These are phyloP conservation scores for Aspergillus jensenii DNA, from an alignment of 2,329 filamentous ascomycete genomes.

Conservation along the genomic window DNA sequence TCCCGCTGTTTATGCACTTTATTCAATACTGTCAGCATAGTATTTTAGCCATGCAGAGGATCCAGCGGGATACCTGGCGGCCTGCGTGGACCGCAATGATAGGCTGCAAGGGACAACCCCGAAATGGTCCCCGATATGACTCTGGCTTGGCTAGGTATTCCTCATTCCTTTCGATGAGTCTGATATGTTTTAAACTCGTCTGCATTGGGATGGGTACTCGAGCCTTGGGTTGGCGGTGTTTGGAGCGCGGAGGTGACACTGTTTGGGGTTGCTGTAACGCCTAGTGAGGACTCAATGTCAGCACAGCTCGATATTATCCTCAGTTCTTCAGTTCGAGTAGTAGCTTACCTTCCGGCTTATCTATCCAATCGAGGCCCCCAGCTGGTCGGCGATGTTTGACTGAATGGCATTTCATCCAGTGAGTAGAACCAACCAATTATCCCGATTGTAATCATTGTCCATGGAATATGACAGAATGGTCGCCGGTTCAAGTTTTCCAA, in stretches of 20 bases:
- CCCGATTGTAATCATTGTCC: too few relatives aligned
- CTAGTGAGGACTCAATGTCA: neutral
- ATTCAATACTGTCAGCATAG: neutral
- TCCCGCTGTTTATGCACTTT: too few relatives aligned
- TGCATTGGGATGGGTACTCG: neutral
- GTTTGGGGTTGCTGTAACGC: neutral
- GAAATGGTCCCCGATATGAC: conserved; percentile 12
- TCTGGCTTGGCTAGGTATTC: neutral
- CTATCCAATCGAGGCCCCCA: too few relatives aligned
- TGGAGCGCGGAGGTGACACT: neutral
- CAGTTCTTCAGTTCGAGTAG: too few relatives aligned
- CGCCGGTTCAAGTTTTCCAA: too few relatives aligned
- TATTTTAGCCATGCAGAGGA: neutral
- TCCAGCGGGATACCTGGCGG: neutral
- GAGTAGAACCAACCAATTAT: too few relatives aligned
- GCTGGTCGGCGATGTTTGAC: too few relatives aligned
- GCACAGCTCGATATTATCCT: neutral
- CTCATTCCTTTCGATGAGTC: neutral
- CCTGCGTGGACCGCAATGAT: neutral
- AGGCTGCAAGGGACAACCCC: neutral
- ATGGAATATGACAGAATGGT: too few relatives aligned
- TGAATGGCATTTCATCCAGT: too few relatives aligned
- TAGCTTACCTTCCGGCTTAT: too few relatives aligned
- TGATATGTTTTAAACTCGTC: neutral
- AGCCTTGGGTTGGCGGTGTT: neutral